Base-by-base conservation (phyloP, 73 alveolate species). In the Paramecium primaurelia region DNA sequence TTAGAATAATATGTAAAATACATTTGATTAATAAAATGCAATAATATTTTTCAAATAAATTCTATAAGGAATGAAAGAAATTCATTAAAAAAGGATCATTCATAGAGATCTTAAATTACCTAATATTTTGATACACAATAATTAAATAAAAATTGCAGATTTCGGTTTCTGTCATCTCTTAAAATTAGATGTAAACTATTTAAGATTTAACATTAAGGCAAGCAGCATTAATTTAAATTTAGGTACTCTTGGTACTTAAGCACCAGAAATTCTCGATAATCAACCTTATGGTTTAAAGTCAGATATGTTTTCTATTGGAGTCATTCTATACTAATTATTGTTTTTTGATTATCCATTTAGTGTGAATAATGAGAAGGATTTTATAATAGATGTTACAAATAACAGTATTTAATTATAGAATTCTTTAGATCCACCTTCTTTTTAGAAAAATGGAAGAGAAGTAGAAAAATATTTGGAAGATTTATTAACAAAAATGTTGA, bases 191-290 rank as follows among this genome's bases (percentile, higher is more conserved):
- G 84, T 64, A 64, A 10, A 4, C 3, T 28, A 59, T 14, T 0
- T 4, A 18, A 3, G 4, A 54, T 64, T 4, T 28, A 28, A 11
- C 1, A 7, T 7, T 7, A 12, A 64, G 84, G 4, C 26, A 64
- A 64, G 49, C 22, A 12, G 28, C 28, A 18, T 64, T 64, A 12
- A 64, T 11, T 26, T 64, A n/a, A 64, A 64, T 6, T n/a, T 64
- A 77, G 97, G 97, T n/a, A 75, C 97, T 9, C 59, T 89, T 18
- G 94, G 96, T 12, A 92, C 86, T 80, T 95, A 92, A 58, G 97
- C 98, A 59, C 97, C 98, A 14, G 98, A 95, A 88, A 92, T 95
- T 4, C 47, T 95, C n/a, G 86, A 88, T 58, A 90, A 95, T 10
- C 75, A 94, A 77, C 97, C 97, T 12, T 95, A 95, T 95, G 95